Conservation (phyloP, 148 eudicot species). For the Agrostemma githago region DNA sequence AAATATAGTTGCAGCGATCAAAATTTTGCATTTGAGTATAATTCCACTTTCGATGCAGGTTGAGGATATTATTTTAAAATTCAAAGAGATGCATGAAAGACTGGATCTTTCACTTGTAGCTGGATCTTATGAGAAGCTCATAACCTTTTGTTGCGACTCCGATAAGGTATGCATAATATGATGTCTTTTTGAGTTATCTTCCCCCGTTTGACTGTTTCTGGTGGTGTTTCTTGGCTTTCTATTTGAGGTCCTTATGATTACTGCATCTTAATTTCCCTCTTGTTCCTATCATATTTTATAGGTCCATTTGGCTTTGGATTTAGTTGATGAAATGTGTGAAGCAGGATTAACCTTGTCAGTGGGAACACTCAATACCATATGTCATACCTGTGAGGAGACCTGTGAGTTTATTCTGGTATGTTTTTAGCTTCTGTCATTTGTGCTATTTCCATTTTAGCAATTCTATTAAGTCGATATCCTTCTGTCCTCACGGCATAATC, state of each 20-base stretch:
- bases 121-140: slow-evolving; percentile 62
- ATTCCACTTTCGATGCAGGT: slow-evolving; percentile 43
- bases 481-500: background rate
- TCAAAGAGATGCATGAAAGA: slow-evolving; percentile 53
- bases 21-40: slow-evolving; percentile 17
- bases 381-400: slow-evolving; percentile 59
- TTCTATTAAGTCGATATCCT: slow-evolving; percentile 6
- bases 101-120: slow-evolving; percentile 60
- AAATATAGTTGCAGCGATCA: background rate
- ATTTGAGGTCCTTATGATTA: background rate
- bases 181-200: background rate
- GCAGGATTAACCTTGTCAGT: slow-evolving; percentile 48
- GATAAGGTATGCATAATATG: slow-evolving; percentile 45
- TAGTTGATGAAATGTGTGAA: slow-evolving; percentile 59
- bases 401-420: slow-evolving; percentile 77
- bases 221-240: slow-evolving; percentile 1
- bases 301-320: slow-evolving; percentile 73
- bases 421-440: slow-evolving; percentile 1
- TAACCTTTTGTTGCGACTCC: slow-evolving; percentile 48
- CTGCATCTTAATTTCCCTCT: slow-evolving; percentile 8
- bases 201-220: background rate
- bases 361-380: slow-evolving; percentile 48
- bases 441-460: background rate
- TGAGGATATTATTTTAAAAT: slow-evolving; percentile 47
- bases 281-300: slow-evolving; percentile 19